phyloP scores from a whole-genome alignment of 2,329 filamentous ascomycete genomes.

The Neoscytalidium dimidiatum region DNA sequence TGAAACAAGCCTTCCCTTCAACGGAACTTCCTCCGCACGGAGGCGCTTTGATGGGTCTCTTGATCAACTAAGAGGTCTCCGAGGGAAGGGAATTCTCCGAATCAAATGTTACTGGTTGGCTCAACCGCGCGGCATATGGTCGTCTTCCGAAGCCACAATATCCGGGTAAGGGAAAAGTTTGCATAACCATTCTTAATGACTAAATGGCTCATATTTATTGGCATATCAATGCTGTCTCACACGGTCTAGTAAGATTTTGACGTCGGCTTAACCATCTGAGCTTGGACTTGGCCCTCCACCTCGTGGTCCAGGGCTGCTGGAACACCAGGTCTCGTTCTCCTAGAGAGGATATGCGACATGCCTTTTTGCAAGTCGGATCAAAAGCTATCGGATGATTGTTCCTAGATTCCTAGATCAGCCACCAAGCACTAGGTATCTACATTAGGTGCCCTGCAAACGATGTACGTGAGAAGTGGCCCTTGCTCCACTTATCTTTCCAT shows the following conservation, averaged over 20 bases:
- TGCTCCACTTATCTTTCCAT: too few relatives aligned
- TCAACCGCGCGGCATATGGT: neutral
- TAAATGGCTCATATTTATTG: neutral
- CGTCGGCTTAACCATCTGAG: neutral
- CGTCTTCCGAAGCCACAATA: neutral
- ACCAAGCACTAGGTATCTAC: neutral
- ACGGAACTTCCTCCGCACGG: conserved; percentile 6
- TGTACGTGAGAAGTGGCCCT: neutral
- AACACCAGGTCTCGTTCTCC: neutral
- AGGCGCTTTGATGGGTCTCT: neutral
- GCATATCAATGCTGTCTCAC: neutral
- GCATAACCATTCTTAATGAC: neutral
- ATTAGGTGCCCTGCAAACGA: neutral
- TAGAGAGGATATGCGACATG: conserved; percentile 6
- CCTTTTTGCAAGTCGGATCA: neutral
- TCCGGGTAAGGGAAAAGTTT: neutral
- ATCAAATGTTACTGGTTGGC: neutral
- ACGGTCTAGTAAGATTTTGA: neutral
- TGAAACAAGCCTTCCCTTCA: conserved; percentile 13
- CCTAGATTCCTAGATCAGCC: neutral
- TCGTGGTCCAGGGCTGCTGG: neutral
- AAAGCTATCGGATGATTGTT: neutral
- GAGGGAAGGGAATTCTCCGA: conserved; percentile 7
- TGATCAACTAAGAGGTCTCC: neutral
- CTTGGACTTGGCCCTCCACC: neutral